Percentiles rank a stretch among this genome's conserved stretches.
These are phyloP conservation scores for Rhamnella rubrinervis DNA, from an alignment of 331 rosid species.

Conservation along the genomic window DNA sequence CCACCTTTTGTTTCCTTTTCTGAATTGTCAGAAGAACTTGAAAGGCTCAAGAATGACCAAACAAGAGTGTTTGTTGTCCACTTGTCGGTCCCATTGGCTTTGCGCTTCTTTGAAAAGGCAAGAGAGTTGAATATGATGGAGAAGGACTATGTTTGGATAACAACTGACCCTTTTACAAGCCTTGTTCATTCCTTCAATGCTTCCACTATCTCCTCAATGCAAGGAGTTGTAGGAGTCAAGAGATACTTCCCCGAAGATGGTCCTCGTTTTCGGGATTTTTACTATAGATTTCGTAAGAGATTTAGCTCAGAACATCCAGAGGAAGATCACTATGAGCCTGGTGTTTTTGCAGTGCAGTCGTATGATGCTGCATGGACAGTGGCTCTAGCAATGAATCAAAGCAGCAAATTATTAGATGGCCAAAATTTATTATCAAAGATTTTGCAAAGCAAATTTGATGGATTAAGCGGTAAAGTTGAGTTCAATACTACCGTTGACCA, in stretches of 20 bases:
- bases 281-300: conserved; percentile 23
- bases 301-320: conserved; percentile 33
- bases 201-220: conserved; percentile 40
- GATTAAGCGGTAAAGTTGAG: conserved; percentile 32
- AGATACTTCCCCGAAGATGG: conserved; percentile 26
- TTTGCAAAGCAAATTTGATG: conserved; percentile 29
- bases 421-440: conserved; percentile 27
- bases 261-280: conserved; percentile 13
- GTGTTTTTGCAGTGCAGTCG: conserved; percentile 42
- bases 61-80: conserved; percentile 45
- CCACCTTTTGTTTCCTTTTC: conserved; percentile 37
- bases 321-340: conserved; percentile 45
- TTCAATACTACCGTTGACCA: conserved; percentile 16
- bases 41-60: conserved; percentile 34
- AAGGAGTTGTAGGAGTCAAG: conserved; percentile 48
- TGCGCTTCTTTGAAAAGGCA: conserved; percentile 33
- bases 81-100: conserved; percentile 33
- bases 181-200: conserved; percentile 46
- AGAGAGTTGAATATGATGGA: conserved; percentile 45
- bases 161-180: conserved; percentile 46
- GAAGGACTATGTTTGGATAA: conserved; percentile 53
- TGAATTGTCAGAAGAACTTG: conserved; percentile 28
- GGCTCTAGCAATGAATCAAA: conserved; percentile 39
- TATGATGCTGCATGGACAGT: conserved; percentile 46
- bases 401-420: not conserved